Conservation (phyloP, 495 filamentous ascomycete genomes). For the Penicillium crystallinum region DNA sequence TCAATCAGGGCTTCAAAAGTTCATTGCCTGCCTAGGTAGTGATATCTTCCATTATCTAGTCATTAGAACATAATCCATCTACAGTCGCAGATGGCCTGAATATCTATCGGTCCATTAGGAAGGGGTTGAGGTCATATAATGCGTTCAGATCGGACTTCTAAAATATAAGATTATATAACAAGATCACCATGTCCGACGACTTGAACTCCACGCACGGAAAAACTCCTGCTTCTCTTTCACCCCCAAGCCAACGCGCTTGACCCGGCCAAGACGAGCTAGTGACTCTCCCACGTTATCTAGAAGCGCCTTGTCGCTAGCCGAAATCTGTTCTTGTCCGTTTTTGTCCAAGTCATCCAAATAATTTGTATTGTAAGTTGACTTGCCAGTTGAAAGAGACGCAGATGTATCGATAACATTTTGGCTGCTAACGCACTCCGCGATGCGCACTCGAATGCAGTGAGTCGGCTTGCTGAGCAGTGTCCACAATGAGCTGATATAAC, state of each 20-base stretch:
- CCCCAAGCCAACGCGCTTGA: slow-evolving; percentile 84
- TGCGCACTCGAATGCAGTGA: slow-evolving; percentile 83
- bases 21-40: too few species aligned
- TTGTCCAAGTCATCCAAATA: slow-evolving; percentile 44
- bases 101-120: too few species aligned
- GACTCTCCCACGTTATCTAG: slow-evolving; percentile 76
- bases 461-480: slow-evolving; percentile 77
- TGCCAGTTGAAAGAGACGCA: slow-evolving; percentile 14
- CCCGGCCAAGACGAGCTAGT: slow-evolving; percentile 80
- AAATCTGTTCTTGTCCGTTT: slow-evolving; percentile 36
- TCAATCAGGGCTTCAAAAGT: too few species aligned
- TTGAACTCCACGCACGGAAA: slow-evolving; percentile 55
- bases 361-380: slow-evolving; percentile 43
- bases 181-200: slow-evolving; percentile 31
- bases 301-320: slow-evolving; percentile 53
- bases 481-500: slow-evolving; percentile 70
- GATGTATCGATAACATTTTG: slow-evolving; percentile 13
- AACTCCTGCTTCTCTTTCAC: slow-evolving; percentile 79
- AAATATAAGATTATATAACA: not conserved
- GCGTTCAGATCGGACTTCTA: not conserved
- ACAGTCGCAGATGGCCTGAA: too few species aligned
- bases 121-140: not conserved
- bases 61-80: too few species aligned
- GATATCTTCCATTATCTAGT: too few species aligned
- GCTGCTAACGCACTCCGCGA: slow-evolving; percentile 64